Evolutionary conservation across 495 filamentous ascomycete species (phyloP), one percentile per base, ranked within the genome.

Genomic region (Hypoxylon intermedium): DNA sequence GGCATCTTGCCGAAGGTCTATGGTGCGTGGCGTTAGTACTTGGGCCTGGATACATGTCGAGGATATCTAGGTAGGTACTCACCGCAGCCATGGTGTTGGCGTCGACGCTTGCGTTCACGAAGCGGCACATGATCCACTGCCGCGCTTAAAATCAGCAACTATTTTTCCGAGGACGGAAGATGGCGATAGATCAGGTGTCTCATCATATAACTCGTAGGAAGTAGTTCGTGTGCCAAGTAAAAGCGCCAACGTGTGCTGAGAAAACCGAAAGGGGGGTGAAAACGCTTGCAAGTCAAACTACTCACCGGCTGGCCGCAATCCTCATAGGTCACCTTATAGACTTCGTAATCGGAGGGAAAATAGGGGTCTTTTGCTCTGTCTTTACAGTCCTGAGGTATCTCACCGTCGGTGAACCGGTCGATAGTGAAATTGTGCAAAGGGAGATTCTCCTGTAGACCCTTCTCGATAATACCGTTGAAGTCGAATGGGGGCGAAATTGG

Each of bases 101-200:
- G 16, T 53, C 34, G 7, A 54, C 51, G 19, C 65, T 46, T 15
- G 53, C 44, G 24, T 66, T 31, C 40, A 65, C 71, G 48, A 72
- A 66, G 9, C 67, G 64, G 38, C 71, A 75, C 40, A 75, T 67
- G 7, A 67, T 51, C 73, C 73, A 74, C 34, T 46, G 16, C 9
- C 18, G 21, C n/a, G 33, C 3, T 19, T 24, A 5, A 2, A 37
- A n/a, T 37, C n/a, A 37, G 34, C 34, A 2, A 37, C 15, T n/a
- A 15, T n/a, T 34, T 34, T 11, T n/a, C 2, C 31, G 26, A 28
- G 26, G 26, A 28, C 4, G 26, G 26, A 28, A 28, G 9, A 9
- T 9, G 5, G 26, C 26, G 26, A 4, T 28, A 28, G 26, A 28
- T 5, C 5, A 28, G 26, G 9, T 34, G 24, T 26, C 4, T 26